Percentiles rank a stretch among this genome's conserved stretches.
phyloP scores from a whole-genome alignment of 2,329 filamentous ascomycete species.

The Claviceps arundinis region DNA sequence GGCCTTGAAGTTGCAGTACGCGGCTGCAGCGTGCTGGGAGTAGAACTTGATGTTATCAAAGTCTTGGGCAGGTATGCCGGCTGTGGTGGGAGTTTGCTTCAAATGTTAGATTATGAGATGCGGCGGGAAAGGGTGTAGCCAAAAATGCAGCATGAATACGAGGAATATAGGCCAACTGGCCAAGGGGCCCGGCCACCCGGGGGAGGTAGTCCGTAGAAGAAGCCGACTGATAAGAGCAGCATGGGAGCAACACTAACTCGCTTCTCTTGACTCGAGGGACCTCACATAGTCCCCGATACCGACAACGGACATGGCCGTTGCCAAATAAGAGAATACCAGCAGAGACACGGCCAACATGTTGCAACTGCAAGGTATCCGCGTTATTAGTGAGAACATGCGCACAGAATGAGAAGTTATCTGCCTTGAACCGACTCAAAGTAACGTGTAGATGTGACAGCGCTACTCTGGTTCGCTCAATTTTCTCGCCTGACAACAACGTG shows the following conservation, averaged over 20 bases:
- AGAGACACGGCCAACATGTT: constrained; percentile 14
- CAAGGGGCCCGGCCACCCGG: too few relatives aligned
- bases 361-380: not conserved
- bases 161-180: constrained; percentile 12
- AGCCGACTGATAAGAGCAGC: constrained; percentile 3
- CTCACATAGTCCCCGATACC: constrained; percentile 14
- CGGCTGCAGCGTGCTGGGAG: constrained; percentile 36
- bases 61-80: constrained; percentile 13
- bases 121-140: not conserved
- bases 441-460: not conserved
- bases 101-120: not conserved
- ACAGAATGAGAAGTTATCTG: not conserved
- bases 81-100: not conserved
- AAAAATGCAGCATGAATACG: not conserved
- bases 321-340: constrained; percentile 15
- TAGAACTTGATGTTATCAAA: constrained; percentile 29
- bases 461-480: not conserved
- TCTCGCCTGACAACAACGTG: not conserved
- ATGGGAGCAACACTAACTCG: not conserved
- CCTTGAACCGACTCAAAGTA: not conserved
- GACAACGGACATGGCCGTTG: constrained; percentile 13
- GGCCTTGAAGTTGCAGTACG: constrained; percentile 38
- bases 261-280: constrained; percentile 17
- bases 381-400: not conserved
- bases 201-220: not conserved